Evolutionary conservation across 495 filamentous ascomycete genomes (phyloP).

Genomic region (Neurospora terricola): DNA sequence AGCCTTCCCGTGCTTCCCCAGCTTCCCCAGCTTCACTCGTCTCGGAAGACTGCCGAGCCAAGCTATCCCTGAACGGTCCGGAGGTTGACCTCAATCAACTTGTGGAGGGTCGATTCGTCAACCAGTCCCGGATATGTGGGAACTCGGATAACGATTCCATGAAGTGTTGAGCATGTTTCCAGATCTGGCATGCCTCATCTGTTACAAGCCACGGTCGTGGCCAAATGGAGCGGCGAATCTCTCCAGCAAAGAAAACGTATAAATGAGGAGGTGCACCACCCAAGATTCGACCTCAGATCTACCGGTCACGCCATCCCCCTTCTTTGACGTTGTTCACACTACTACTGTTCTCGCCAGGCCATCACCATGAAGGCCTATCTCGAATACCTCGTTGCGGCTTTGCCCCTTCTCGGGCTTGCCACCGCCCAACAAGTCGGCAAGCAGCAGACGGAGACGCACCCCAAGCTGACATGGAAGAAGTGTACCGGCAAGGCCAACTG

Average conservation of each 20-base stretch:
- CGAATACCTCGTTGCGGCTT: slow-evolving; percentile 22
- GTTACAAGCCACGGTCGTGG: neutral
- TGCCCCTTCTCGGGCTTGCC: slow-evolving; percentile 19
- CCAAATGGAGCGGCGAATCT: neutral
- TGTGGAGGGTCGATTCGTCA: neutral
- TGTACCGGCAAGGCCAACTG: slow-evolving; percentile 45
- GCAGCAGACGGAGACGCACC: slow-evolving; percentile 45
- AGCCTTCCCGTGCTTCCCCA: neutral
- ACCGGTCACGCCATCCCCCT: neutral
- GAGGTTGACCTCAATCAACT: neutral
- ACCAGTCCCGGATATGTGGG: slow-evolving; percentile 2
- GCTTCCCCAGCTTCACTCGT: neutral
- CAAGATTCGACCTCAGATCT: neutral
- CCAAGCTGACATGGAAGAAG: slow-evolving; percentile 47
- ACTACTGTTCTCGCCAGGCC: neutral
- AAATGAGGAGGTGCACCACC: neutral
- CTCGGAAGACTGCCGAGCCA: neutral
- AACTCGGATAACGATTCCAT: slow-evolving; percentile 15
- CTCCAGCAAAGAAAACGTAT: neutral
- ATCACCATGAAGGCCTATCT: slow-evolving; percentile 20
- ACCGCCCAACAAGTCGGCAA: slow-evolving; percentile 47
- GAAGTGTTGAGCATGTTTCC: slow-evolving; percentile 1
- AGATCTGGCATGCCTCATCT: slow-evolving; percentile 1
- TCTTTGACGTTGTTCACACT: neutral
- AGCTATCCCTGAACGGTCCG: neutral